phyloP scores from a whole-genome alignment of 2,329 filamentous ascomycete species.

The Chaetomium sp. region DNA sequence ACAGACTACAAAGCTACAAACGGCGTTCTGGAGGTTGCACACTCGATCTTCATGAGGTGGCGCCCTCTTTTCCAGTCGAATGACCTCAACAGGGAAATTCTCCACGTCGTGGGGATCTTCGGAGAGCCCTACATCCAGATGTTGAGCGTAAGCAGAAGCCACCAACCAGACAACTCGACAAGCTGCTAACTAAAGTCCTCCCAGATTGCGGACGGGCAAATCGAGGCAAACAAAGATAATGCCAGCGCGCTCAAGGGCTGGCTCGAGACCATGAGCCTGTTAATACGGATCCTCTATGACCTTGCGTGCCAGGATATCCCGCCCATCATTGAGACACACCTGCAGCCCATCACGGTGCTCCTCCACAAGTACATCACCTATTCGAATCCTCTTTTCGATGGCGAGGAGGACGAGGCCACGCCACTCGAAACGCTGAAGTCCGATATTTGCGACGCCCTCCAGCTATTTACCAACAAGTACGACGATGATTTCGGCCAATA shows the following conservation, averaged over 20 bases:
- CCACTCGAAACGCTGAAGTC: conserved; percentile 85
- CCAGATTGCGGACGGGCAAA: conserved; percentile 67
- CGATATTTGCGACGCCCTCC: conserved; percentile 87
- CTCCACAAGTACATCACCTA: conserved; percentile 94
- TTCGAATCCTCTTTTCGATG: conserved; percentile 78
- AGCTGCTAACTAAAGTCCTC: conserved; percentile 31
- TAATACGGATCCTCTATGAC: conserved; percentile 92
- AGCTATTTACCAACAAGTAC: conserved; percentile 91
- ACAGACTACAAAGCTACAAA: conserved; percentile 84
- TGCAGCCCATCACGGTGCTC: conserved; percentile 73
- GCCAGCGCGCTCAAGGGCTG: conserved; percentile 73
- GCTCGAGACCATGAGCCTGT: conserved; percentile 82
- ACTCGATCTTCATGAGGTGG: conserved; percentile 98
- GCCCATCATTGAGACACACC: conserved; percentile 89
- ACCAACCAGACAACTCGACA: background rate
- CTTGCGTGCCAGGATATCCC: conserved; percentile 97
- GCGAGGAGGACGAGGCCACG: conserved; percentile 89
- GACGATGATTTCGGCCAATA: conserved; percentile 88
- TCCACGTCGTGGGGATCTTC: conserved; percentile 88
- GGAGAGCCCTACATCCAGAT: conserved; percentile 80
- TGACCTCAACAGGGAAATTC: conserved; percentile 91
- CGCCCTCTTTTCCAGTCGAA: conserved; percentile 91
- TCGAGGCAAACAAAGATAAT: conserved; percentile 75
- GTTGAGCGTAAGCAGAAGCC: conserved; percentile 61
- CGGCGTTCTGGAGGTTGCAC: conserved; percentile 93